Conservation (phyloP, 169 alveolate genomes). For the Plasmodium reichenowi region DNA sequence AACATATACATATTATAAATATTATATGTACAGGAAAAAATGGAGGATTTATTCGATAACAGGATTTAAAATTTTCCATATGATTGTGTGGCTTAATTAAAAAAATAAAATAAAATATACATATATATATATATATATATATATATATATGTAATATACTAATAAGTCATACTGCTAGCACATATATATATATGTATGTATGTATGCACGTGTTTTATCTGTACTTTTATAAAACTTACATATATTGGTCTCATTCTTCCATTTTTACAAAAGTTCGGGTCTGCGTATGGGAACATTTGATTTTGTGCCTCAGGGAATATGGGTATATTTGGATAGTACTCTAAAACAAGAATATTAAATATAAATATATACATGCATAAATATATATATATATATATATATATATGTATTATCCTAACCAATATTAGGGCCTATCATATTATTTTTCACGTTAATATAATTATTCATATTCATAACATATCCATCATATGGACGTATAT, state of each 20-base stretch:
- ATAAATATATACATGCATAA: not conserved
- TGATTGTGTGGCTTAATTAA: not conserved
- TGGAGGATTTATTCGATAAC: not conserved
- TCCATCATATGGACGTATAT: constrained; percentile 50
- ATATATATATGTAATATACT: too few species aligned
- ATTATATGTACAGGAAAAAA: not conserved
- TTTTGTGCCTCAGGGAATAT: constrained; percentile 13
- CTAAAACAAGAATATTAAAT: constrained; percentile 1
- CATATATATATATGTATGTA: not conserved
- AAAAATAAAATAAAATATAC: too few species aligned
- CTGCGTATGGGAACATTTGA: constrained; percentile 27
- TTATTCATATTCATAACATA: constrained; percentile 43
- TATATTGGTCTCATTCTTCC: constrained; percentile 28
- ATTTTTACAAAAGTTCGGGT: constrained; percentile 37
- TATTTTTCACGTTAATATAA: constrained; percentile 30
- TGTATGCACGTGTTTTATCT: not conserved
- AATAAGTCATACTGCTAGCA: too few species aligned
- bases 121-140: too few species aligned
- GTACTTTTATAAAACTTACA: constrained; percentile 21
- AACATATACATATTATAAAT: not conserved
- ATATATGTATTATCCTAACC: constrained; percentile 15
- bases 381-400: constrained; percentile 1
- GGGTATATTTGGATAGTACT: constrained; percentile 33
- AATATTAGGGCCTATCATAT: constrained; percentile 42
- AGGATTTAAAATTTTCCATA: constrained; percentile 1